A percentile compares a stretch with the other conserved stretches of the same genome.
phyloP scores from a whole-genome alignment of 129 eudicot genomes.

The Centella asiatica region DNA sequence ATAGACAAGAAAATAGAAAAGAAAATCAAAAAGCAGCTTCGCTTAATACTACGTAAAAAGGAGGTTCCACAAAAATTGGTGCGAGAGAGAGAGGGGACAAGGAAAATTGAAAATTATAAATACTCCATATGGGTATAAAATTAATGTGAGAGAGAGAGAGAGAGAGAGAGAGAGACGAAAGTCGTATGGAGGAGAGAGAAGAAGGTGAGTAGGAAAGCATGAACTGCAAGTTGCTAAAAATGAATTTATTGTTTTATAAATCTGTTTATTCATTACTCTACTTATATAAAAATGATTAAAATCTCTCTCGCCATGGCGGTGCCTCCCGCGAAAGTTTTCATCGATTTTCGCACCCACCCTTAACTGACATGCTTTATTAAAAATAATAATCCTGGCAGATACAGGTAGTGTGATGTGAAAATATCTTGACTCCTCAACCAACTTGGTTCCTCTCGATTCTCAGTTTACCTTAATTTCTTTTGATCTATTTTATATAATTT shows the following conservation, averaged over 20 bases:
- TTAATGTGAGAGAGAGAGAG: not conserved
- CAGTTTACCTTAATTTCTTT: too few relatives aligned
- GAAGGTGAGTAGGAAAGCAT: not conserved
- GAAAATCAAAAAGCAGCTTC: too few relatives aligned
- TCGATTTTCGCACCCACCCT: not conserved
- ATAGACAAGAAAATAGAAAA: too few relatives aligned
- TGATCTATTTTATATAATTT: too few relatives aligned
- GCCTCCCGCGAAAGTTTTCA: not conserved
- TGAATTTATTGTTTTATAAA: not conserved
- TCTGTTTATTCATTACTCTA: not conserved
- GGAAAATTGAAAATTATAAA: not conserved
- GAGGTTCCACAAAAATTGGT: too few relatives aligned
- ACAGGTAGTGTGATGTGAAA: not conserved
- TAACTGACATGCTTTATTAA: not conserved
- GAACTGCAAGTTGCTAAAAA: not conserved
- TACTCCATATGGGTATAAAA: too few relatives aligned
- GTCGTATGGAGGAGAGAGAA: not conserved
- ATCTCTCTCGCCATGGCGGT: not conserved
- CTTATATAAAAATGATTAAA: not conserved
- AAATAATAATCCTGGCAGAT: not conserved
- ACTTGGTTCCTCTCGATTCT: too few relatives aligned
- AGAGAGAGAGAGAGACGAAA: not conserved
- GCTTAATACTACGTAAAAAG: too few relatives aligned
- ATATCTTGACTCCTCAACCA: not conserved
- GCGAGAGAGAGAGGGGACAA: too few relatives aligned